Percentiles rank a stretch among this genome's conserved stretches.
These are phyloP conservation scores for Picochlorum costavermella DNA, from an alignment of 139 green algal species.

Conservation along the genomic window DNA sequence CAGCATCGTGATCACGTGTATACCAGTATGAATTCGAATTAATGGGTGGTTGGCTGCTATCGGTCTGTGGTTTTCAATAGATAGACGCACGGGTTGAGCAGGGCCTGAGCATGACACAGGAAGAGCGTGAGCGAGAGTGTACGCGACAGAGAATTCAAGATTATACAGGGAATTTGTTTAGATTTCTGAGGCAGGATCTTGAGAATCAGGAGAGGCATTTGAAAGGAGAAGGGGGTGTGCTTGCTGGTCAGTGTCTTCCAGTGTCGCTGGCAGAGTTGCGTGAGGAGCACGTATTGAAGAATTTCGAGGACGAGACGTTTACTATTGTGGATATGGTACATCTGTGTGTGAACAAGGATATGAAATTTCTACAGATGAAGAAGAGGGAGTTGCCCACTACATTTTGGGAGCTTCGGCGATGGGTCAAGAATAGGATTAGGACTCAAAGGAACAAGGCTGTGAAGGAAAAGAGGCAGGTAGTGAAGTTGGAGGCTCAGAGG, in stretches of 20 bases:
- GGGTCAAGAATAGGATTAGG: conserved; percentile 5
- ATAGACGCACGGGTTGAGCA: not conserved
- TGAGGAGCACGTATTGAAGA: not conserved
- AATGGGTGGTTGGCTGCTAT: not conserved
- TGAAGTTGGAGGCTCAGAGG: conserved; percentile 6
- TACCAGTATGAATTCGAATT: no score
- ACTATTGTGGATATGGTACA: conserved; percentile 14
- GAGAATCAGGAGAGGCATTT: not conserved
- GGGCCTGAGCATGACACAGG: no score
- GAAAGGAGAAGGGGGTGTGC: not conserved
- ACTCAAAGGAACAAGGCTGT: conserved; percentile 6
- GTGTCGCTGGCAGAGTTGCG: not conserved
- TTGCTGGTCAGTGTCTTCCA: not conserved
- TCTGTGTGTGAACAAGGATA: conserved; percentile 9
- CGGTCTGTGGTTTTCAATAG: not conserved
- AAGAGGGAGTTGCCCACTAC: conserved; percentile 8
- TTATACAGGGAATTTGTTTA: no score
- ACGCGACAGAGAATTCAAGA: no score
- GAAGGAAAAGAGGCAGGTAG: not conserved
- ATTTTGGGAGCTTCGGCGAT: conserved; percentile 20
- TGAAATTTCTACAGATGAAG: conserved; percentile 13
- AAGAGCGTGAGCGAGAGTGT: no score
- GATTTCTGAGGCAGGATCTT: no score
- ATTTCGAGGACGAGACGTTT: not conserved
- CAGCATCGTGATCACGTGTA: no score